Conservation (phyloP, 768 basidiomycete genomes). For the Kondoa malvinella region DNA sequence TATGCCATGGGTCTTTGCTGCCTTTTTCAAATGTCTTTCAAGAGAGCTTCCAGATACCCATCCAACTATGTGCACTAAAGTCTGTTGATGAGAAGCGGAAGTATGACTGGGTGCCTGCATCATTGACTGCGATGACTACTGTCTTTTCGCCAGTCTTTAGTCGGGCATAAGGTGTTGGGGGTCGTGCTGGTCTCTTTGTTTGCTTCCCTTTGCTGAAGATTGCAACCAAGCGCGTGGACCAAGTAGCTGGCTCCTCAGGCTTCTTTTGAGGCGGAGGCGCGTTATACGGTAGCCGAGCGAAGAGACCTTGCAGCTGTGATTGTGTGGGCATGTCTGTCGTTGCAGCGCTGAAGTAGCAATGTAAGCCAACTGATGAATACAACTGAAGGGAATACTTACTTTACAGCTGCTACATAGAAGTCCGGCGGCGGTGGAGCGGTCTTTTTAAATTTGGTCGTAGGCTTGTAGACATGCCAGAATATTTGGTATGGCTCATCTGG, state of each 20-base stretch:
- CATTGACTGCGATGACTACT: constrained; percentile 71
- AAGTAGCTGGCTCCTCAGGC: neutral
- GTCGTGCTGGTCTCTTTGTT: neutral
- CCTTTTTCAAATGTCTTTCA: too few relatives aligned
- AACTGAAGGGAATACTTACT: neutral
- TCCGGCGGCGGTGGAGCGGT: constrained; percentile 61
- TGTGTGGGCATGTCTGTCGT: constrained; percentile 67
- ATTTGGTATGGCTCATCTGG: constrained; percentile 49
- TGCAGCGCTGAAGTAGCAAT: constrained; percentile 45
- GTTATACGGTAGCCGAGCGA: constrained; percentile 33
- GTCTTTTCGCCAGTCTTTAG: constrained; percentile 71
- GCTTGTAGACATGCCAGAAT: constrained; percentile 85
- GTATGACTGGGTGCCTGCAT: constrained; percentile 71
- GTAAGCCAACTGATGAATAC: neutral
- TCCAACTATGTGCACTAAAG: constrained; percentile 63
- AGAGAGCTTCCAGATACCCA: constrained; percentile 7
- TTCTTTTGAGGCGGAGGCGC: neutral
- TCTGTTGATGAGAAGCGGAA: constrained; percentile 69
- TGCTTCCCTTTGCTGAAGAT: neutral
- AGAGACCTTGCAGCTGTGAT: constrained; percentile 56
- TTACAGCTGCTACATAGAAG: constrained; percentile 39
- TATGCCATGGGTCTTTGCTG: too few relatives aligned
- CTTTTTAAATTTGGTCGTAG: constrained; percentile 65
- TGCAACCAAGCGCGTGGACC: neutral
- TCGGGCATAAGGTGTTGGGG: constrained; percentile 47